phyloP scores from a whole-genome alignment of 352 stramenopile species.

The Phytophthora litchii region DNA sequence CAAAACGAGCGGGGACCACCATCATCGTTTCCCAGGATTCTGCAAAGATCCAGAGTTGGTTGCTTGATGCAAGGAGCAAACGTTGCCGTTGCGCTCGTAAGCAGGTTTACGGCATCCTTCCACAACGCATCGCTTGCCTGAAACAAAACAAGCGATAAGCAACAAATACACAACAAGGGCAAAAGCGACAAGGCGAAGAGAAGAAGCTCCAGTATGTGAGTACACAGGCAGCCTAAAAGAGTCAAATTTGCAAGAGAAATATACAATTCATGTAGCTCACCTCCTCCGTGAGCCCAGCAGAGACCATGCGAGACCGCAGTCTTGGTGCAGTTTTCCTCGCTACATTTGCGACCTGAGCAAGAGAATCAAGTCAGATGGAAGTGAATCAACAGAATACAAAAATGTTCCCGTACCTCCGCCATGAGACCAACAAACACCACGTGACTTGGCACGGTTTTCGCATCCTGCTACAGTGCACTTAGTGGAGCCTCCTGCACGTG shows the following conservation, averaged over 20 bases:
- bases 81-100: conserved; percentile 80
- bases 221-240: conserved; percentile 17
- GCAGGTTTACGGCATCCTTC: conserved; percentile 73
- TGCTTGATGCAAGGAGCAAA: conserved; percentile 56
- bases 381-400: background rate
- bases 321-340: conserved; percentile 63
- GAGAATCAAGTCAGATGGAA: conserved; percentile 1
- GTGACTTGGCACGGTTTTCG: conserved; percentile 77
- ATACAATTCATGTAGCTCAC: conserved; percentile 35
- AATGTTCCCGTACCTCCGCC: conserved; percentile 49
- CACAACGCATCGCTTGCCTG: conserved; percentile 77
- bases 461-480: conserved; percentile 72
- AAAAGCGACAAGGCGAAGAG: conserved; percentile 18
- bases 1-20: conserved; percentile 18
- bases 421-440: conserved; percentile 82
- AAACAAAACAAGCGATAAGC: conserved; percentile 5
- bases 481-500: conserved; percentile 61
- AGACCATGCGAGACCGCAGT: conserved; percentile 79
- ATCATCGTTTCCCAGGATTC: conserved; percentile 33
- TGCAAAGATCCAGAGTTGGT: conserved; percentile 15
- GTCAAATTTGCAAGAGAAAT: conserved; percentile 5
- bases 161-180: conserved; percentile 19
- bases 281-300: conserved; percentile 83
- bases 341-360: conserved; percentile 61
- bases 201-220: conserved; percentile 17